Base-by-base conservation (phyloP, 164 flowering plant species). In the Kalanchoe fedtschenkoi region DNA sequence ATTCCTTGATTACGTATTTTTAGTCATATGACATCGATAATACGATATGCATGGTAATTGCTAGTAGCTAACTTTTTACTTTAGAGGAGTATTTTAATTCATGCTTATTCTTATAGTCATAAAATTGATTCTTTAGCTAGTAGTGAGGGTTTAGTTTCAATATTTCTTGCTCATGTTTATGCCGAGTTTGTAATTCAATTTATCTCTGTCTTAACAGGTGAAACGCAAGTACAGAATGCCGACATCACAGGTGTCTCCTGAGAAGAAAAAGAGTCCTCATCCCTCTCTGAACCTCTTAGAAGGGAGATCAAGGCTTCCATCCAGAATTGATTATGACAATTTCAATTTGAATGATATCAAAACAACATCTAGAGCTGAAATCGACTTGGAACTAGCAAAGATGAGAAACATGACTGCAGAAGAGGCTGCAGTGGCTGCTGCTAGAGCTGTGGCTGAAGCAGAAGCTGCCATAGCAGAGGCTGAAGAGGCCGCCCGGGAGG, bases 181-280 rank as follows among this genome's bases (percentile, higher is more conserved):
- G 33, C 33, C 19, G 14, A 24, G 47, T 11, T 15, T 9, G 44
- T 21, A n/a, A 35, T 59, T 24, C n/a, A 11, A 1, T 19, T 63
- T 13, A 13, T 28, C 22, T 4, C 29, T 28, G 9, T 26, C 60
- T 37, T 54, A 37, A 54, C 73, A 93, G 98, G 85, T 78, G 47
- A 90, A 93, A 66, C 89, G 97, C 32, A 86, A 73, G 69, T 90
- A 88, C 64, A 75, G 82, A 67, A 72, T 90, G 66, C 77, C 93
- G 22, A 70, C 72, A 39, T 4, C 75, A 43, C 70, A 69, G 8
- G 60, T 72, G 61, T 54, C 76, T 30, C 84, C 80, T 24, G 80
- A 67, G 64, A 78, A 82, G 70, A 80, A 78, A 62, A 74, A 61
- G 29, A 47, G 55, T 24, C 55, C 30, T 24, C 30, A 24, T 47